Conservation (phyloP, 441 rosid species). For the Eruca vesicaria region DNA sequence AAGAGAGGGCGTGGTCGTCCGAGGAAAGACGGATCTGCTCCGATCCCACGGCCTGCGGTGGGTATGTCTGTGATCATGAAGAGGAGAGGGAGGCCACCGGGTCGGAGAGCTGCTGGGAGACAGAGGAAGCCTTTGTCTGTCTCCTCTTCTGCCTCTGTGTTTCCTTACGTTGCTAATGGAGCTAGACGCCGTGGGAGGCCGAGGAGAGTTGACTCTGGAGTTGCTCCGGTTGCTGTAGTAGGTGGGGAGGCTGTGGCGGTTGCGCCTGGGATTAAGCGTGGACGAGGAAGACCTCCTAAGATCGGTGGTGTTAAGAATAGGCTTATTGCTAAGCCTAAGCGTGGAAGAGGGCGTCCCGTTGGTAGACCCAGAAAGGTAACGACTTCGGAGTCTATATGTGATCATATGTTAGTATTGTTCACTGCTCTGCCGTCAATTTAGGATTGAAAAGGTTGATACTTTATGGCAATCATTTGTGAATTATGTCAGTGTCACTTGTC, state of each 20-base stretch:
- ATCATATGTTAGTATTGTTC: neutral
- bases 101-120: slow-evolving; percentile 43
- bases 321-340: slow-evolving; percentile 31
- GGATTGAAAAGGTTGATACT: neutral
- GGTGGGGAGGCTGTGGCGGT: slow-evolving; percentile 7
- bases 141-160: slow-evolving; percentile 37
- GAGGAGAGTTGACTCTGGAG: slow-evolving; percentile 28
- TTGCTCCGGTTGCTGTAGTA: neutral
- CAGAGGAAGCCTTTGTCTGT: slow-evolving; percentile 52
- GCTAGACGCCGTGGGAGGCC: slow-evolving; percentile 1
- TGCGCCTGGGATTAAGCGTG: slow-evolving; percentile 42
- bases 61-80: slow-evolving; percentile 15
- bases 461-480: slow-evolving; percentile 19
- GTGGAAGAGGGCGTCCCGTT: slow-evolving; percentile 42
- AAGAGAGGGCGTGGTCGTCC: slow-evolving; percentile 57
- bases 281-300: slow-evolving; percentile 61
- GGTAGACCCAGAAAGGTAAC: slow-evolving; percentile 52
- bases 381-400: neutral
- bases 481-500: slow-evolving; percentile 20
- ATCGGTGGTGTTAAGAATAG: slow-evolving; percentile 31
- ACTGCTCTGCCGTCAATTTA: neutral
- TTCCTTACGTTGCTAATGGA: slow-evolving; percentile 36
- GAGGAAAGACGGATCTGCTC: slow-evolving; percentile 36
- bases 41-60: neutral
- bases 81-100: slow-evolving; percentile 48